Conservation (phyloP, 345 rosid species). For the Citrus medica region DNA sequence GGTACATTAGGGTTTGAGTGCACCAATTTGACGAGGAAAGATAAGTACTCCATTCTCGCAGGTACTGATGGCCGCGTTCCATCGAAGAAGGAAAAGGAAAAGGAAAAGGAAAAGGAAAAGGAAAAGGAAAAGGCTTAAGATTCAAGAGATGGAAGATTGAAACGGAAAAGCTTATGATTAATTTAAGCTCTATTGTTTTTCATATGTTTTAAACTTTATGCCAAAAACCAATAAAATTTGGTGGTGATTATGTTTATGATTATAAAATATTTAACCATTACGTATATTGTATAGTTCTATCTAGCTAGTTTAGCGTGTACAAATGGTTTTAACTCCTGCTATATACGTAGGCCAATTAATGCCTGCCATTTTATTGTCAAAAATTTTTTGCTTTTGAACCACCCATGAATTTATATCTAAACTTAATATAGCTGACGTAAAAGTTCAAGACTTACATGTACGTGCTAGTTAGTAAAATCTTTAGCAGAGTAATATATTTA, state of each 20-base stretch:
- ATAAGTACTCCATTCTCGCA: conserved; percentile 83
- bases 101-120: conserved; percentile 49
- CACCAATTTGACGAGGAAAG: conserved; percentile 85
- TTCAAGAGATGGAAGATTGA: not conserved
- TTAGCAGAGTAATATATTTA: too few species aligned
- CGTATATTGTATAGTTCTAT: not conserved
- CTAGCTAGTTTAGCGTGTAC: not conserved
- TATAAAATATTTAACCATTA: not conserved
- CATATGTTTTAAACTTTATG: conserved; percentile 1
- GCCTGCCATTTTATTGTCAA: too few species aligned
- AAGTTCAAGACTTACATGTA: too few species aligned
- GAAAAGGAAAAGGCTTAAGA: conserved; percentile 14
- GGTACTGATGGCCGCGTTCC: conserved; percentile 86
- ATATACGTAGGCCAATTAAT: not conserved
- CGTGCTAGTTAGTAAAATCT: too few species aligned
- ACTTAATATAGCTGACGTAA: too few species aligned
- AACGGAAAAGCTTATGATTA: not conserved
- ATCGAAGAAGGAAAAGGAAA: conserved; percentile 37
- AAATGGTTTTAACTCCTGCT: not conserved
- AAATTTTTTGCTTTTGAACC: too few species aligned
- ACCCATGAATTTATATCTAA: too few species aligned
- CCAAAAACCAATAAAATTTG: not conserved
- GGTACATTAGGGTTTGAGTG: conserved; percentile 91
- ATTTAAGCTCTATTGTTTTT: conserved; percentile 3
- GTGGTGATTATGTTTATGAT: not conserved